Evolutionary conservation across 768 basidiomycete species (phyloP).

Genomic region (Pleurotus platypus): DNA sequence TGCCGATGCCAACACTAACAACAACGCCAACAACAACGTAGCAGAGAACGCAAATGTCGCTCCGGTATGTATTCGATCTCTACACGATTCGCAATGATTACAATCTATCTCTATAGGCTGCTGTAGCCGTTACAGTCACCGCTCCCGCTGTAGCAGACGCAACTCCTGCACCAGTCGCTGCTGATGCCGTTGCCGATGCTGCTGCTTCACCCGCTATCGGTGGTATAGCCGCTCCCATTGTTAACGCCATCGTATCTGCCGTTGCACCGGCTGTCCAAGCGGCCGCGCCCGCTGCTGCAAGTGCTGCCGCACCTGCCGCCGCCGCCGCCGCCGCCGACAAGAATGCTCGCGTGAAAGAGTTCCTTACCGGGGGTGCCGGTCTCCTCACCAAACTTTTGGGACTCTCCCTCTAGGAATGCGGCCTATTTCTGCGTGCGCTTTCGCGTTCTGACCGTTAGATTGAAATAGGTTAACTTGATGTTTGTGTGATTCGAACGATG

Average conservation of each 20-base stretch:
- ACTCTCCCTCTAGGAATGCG: neutral
- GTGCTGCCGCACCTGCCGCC: neutral
- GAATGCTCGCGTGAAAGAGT: neutral
- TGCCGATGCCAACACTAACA: neutral
- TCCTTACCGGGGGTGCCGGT: slow-evolving; percentile 3
- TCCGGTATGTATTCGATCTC: neutral
- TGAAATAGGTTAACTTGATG: neutral
- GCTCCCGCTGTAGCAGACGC: neutral
- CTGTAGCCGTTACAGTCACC: neutral
- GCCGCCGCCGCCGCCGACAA: neutral
- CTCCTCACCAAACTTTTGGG: slow-evolving; percentile 2
- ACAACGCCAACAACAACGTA: neutral
- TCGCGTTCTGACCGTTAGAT: too few relatives aligned
- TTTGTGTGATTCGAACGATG: neutral
- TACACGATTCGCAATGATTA: too few relatives aligned
- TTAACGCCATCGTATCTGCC: neutral
- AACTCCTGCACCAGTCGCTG: neutral
- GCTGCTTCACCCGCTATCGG: neutral
- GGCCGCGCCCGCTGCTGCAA: neutral
- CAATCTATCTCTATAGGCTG: neutral
- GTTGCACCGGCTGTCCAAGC: neutral
- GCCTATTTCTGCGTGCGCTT: too few relatives aligned
- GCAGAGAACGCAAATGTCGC: neutral
- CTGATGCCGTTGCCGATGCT: neutral
- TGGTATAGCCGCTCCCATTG: neutral